Evolutionary conservation across 2,329 filamentous ascomycete species (phyloP).

Genomic region (Verticillium dahliae): DNA sequence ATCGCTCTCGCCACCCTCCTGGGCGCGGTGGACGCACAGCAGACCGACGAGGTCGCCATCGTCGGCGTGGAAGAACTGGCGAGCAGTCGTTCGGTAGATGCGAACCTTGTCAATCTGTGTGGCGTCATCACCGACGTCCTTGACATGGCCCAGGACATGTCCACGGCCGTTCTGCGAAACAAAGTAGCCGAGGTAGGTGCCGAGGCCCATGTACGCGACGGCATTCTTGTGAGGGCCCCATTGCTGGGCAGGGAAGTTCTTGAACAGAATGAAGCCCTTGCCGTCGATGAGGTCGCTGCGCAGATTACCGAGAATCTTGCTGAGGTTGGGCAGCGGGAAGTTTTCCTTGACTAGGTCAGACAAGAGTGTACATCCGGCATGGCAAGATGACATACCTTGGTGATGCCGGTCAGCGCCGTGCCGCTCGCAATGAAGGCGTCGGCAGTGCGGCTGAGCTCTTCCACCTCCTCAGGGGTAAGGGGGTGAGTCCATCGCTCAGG

Average conservation of each 20-base stretch:
- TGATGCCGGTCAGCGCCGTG: slow-evolving; percentile 64
- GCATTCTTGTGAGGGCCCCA: slow-evolving; percentile 79
- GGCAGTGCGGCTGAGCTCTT: slow-evolving; percentile 59
- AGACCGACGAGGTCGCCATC: slow-evolving; percentile 78
- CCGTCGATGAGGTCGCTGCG: slow-evolving; percentile 56
- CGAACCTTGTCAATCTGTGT: slow-evolving; percentile 78
- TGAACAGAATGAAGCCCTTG: slow-evolving; percentile 87
- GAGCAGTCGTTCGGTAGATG: slow-evolving; percentile 82
- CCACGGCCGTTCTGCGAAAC: slow-evolving; percentile 79
- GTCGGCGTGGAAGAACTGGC: slow-evolving; percentile 82
- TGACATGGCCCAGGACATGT: slow-evolving; percentile 83
- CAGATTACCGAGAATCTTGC: slow-evolving; percentile 25
- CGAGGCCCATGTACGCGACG: slow-evolving; percentile 84
- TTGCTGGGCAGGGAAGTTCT: slow-evolving; percentile 67
- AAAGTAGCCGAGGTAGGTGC: slow-evolving; percentile 81
- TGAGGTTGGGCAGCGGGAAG: slow-evolving; percentile 36
- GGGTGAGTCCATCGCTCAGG: slow-evolving; percentile 68
- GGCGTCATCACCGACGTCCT: slow-evolving; percentile 78
- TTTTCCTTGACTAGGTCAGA: slow-evolving; percentile 20
- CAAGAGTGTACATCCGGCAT: not conserved
- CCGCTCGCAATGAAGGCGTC: slow-evolving; percentile 62
- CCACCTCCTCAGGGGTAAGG: slow-evolving; percentile 60
- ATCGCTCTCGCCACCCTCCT: slow-evolving; percentile 79
- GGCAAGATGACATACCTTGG: slow-evolving; percentile 5
- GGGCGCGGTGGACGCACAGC: slow-evolving; percentile 70